phyloP scores from a whole-genome alignment of 257 asterid species.

The Misopates orontium region DNA sequence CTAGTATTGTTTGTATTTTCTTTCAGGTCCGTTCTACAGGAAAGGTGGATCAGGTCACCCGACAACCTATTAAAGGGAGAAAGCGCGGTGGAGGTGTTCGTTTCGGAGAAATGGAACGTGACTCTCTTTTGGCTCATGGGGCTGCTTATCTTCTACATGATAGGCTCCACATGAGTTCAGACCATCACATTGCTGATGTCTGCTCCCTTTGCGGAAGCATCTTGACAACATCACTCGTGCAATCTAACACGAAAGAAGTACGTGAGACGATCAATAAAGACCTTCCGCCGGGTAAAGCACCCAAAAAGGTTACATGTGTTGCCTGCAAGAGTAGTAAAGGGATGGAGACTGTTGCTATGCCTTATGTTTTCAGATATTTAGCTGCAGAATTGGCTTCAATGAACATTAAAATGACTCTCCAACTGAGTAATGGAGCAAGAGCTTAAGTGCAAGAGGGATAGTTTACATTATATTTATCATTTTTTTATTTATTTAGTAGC shows the following conservation, averaged over 20 bases:
- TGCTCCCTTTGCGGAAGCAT: conserved; percentile 90
- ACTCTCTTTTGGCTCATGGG: conserved; percentile 94
- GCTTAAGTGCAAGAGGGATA: conserved; percentile 29
- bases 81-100: conserved; percentile 97
- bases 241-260: conserved; percentile 46
- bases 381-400: conserved; percentile 96
- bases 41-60: conserved; percentile 70
- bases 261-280: conserved; percentile 40
- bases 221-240: conserved; percentile 63
- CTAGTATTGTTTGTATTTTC: not conserved
- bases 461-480: not conserved
- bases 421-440: conserved; percentile 56
- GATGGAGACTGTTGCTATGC: conserved; percentile 98
- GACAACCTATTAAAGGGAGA: conserved; percentile 95
- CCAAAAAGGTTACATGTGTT: conserved; percentile 66
- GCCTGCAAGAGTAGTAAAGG: conserved; percentile 78
- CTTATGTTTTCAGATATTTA: conserved; percentile 81
- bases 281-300: conserved; percentile 57
- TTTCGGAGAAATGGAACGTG: conserved; percentile 99
- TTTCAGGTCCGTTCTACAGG: conserved; percentile 96
- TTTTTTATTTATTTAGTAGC: not conserved
- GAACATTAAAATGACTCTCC: conserved; percentile 83
- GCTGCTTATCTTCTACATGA: conserved; percentile 92
- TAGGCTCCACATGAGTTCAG: conserved; percentile 91
- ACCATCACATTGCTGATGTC: conserved; percentile 85